Conservation (phyloP, 2,329 filamentous ascomycete species). For the Trichoderma citrinoviride region DNA sequence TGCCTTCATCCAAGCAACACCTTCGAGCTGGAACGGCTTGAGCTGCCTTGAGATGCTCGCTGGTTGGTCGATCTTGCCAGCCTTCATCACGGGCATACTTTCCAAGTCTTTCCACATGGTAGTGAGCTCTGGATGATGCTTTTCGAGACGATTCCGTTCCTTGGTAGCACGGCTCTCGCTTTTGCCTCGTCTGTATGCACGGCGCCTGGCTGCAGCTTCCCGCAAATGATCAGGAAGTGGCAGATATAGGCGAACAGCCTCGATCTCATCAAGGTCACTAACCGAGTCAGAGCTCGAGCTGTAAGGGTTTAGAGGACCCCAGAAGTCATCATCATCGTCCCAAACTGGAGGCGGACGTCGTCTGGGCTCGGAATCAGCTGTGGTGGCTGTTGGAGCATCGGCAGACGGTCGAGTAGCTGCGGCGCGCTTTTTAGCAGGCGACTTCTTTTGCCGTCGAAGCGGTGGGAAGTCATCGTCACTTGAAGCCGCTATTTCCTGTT, state of each 20-base stretch:
- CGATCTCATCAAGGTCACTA: constrained; percentile 29
- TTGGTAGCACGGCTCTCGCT: constrained; percentile 33
- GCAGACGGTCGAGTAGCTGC: not conserved
- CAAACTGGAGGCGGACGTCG: not conserved
- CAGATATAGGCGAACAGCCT: no score
- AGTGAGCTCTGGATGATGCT: constrained; percentile 71
- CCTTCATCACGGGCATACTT: constrained; percentile 63
- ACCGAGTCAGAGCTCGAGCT: constrained; percentile 19
- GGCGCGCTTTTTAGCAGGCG: not conserved
- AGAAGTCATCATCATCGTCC: not conserved
- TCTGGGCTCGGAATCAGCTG: constrained; percentile 6
- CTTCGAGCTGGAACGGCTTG: constrained; percentile 92
- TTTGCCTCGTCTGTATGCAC: constrained; percentile 34
- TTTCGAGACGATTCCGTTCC: constrained; percentile 67
- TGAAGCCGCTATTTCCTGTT: constrained; percentile 19
- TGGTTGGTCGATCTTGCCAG: constrained; percentile 51
- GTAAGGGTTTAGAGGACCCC: not conserved
- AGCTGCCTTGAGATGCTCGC: constrained; percentile 74
- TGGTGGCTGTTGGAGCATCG: not conserved
- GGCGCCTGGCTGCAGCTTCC: constrained; percentile 29
- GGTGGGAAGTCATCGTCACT: constrained; percentile 34
- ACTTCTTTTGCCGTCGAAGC: constrained; percentile 20
- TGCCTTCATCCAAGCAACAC: constrained; percentile 87
- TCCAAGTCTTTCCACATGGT: constrained; percentile 84
- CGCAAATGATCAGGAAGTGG: not conserved